Base-by-base conservation (phyloP, 2,329 filamentous ascomycete genomes). In the Colletotrichum coccodes region DNA sequence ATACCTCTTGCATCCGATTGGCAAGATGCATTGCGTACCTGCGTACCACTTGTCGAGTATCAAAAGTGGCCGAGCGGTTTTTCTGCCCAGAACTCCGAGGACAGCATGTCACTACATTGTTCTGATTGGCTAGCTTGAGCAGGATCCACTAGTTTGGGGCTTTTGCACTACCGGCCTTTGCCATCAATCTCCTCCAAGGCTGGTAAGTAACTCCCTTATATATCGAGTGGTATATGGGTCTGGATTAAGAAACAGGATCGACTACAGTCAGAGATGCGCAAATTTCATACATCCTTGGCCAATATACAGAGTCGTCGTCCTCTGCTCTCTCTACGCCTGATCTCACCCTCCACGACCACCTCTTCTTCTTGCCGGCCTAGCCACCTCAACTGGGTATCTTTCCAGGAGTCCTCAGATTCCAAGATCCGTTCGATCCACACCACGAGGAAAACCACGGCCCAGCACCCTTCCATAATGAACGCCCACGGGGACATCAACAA, bases 401-500 rank as follows among this genome's bases (percentile, higher is more conserved):
- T 14, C 2, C 14, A 1, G 18, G 28, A 38, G 52, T 14, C 21
- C 14, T 38, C 12, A 28, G n/a, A n/a, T 6, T 18, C 8, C 8
- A 28, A 16, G 6, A 14, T 12, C 6, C 32, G 6, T 12, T 42
- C 34, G 8, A 28, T 28, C 14, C 23, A 56, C 16, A 28, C 16
- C 23, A 4, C 23, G 9, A 40, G 23, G 16, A 14, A 30, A 12
- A 3, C 4, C 26, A 26, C 21, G 6, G 16, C n/a, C n/a, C n/a
- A n/a, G n/a, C 23, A 9, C 7, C 3, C 14, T 7, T 2, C 23
- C 34, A 21, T 5, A 2, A 75, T 74, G 74, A 73, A 72, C 21
- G 72, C 72, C 12, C 72, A 78, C 64, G 76, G 77, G 18, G 77
- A 79, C 64, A 53, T 79, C 30, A 79, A 79, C 71, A 79, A 79